These are phyloP conservation scores for Picochlorum sp. DNA, from an alignment of 139 green algal species.

Conservation along the genomic window DNA sequence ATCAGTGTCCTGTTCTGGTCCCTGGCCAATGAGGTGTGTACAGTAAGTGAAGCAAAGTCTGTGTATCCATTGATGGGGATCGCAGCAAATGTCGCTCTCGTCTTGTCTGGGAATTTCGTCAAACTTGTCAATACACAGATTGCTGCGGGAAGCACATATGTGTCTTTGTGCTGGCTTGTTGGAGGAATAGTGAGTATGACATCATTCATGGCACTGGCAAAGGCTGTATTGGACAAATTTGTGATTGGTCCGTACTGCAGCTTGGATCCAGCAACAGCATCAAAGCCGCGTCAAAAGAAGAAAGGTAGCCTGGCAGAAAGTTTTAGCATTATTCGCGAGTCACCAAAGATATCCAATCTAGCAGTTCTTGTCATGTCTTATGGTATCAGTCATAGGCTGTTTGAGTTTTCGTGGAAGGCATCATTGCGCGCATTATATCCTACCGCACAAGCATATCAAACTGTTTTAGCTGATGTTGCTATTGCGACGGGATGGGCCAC, in stretches of 20 bases:
- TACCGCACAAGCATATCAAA: slow-evolving; percentile 53
- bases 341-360: slow-evolving; percentile 57
- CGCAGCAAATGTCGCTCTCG: slow-evolving; percentile 65
- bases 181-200: slow-evolving; percentile 44
- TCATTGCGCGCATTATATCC: slow-evolving; percentile 69
- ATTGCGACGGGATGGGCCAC: slow-evolving; percentile 66
- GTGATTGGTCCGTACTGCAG: slow-evolving; percentile 25
- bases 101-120: slow-evolving; percentile 46
- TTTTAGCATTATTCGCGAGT: slow-evolving; percentile 44
- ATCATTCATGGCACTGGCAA: slow-evolving; percentile 50
- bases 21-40: slow-evolving; percentile 51
- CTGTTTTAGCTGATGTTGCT: slow-evolving; percentile 69
- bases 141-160: slow-evolving; percentile 20
- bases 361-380: slow-evolving; percentile 67
- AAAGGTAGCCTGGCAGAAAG: slow-evolving; percentile 44
- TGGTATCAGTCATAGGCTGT: slow-evolving; percentile 64
- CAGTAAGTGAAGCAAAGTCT: slow-evolving; percentile 39
- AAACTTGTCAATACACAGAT: slow-evolving; percentile 44
- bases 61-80: slow-evolving; percentile 83
- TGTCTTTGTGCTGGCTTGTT: slow-evolving; percentile 43
- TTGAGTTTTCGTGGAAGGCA: slow-evolving; percentile 86
- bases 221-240: slow-evolving; percentile 41
- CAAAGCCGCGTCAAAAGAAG: slow-evolving; percentile 43
- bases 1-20: slow-evolving; percentile 82
- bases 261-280: background rate